A percentile compares a stretch with the other conserved stretches of the same genome.
Evolutionary conservation across 306 rosid species (phyloP).

Genomic region (Fagus crenata): DNA sequence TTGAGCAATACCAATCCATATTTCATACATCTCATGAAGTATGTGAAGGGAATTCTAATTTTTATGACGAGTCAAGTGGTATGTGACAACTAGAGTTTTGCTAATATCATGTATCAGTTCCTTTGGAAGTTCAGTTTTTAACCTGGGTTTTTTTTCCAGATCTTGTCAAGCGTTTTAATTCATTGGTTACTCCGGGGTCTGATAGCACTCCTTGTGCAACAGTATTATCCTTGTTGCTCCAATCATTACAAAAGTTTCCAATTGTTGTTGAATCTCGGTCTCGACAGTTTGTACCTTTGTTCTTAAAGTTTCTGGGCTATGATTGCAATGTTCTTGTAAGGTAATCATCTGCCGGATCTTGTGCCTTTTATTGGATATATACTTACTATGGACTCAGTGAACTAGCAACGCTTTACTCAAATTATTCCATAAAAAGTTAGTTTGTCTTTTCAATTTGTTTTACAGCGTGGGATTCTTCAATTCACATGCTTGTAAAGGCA

Average conservation of each 20-base stretch:
- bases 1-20: constrained; percentile 45
- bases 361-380: background rate
- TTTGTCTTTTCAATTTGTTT: constrained; percentile 34
- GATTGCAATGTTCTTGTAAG: constrained; percentile 45
- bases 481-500: constrained; percentile 67
- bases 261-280: constrained; percentile 60
- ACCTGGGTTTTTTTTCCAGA: constrained; percentile 51
- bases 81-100: constrained; percentile 27
- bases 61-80: constrained; percentile 50
- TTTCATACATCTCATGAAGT: constrained; percentile 42
- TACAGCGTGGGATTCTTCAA: constrained; percentile 79
- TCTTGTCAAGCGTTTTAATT: constrained; percentile 53
- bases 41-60: constrained; percentile 29
- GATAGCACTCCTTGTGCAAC: constrained; percentile 66
- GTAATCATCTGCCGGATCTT: constrained; percentile 43
- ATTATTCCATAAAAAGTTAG: constrained; percentile 21
- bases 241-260: constrained; percentile 70
- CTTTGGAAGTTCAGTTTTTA: constrained; percentile 25
- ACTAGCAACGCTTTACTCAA: constrained; percentile 10
- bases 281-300: constrained; percentile 58
- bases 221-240: constrained; percentile 62
- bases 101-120: background rate
- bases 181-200: constrained; percentile 44
- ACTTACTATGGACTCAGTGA: constrained; percentile 19
- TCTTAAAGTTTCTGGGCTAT: constrained; percentile 81